Conservation (phyloP, 257 asterid species). For the Scutellaria baicalensis region DNA sequence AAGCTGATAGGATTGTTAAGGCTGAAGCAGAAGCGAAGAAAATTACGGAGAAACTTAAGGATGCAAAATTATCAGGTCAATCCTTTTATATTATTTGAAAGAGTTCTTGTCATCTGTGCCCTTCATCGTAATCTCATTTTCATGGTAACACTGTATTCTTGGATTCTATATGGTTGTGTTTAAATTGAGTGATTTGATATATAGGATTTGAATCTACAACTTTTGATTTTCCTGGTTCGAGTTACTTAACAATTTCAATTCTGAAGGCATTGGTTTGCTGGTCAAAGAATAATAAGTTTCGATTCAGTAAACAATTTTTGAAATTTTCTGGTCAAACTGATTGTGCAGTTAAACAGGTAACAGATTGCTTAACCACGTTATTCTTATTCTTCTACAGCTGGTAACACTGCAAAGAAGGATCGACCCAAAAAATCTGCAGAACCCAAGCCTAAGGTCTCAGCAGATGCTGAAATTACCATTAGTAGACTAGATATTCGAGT, state of each 20-base stretch:
- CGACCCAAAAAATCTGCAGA: slow-evolving; percentile 59
- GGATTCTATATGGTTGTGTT: too few species aligned
- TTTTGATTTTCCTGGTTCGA: background rate
- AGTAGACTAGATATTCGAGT: slow-evolving; percentile 86
- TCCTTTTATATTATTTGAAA: background rate
- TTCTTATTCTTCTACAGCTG: slow-evolving; percentile 32
- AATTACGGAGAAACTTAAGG: slow-evolving; percentile 52
- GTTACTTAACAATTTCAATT: too few species aligned
- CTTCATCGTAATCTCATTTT: background rate
- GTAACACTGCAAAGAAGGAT: slow-evolving; percentile 47
- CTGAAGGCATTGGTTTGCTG: background rate
- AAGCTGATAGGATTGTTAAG: slow-evolving; percentile 73
- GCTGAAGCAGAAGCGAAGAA: slow-evolving; percentile 73
- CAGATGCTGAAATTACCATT: slow-evolving; percentile 58
- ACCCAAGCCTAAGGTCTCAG: slow-evolving; percentile 43
- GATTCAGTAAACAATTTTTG: background rate
- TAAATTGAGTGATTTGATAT: too few species aligned
- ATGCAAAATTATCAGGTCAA: slow-evolving; percentile 66
- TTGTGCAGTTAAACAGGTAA: background rate
- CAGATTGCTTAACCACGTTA: slow-evolving; percentile 13
- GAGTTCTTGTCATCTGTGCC: background rate
- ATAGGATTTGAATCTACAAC: background rate
- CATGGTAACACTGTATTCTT: too few species aligned
- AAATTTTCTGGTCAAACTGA: background rate
- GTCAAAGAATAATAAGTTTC: background rate